Percentiles rank a stretch among this genome's conserved stretches.
These are phyloP conservation scores for Radiomyces spectabilis DNA, from an alignment of 192 early-diverging fungal species.

Conservation along the genomic window DNA sequence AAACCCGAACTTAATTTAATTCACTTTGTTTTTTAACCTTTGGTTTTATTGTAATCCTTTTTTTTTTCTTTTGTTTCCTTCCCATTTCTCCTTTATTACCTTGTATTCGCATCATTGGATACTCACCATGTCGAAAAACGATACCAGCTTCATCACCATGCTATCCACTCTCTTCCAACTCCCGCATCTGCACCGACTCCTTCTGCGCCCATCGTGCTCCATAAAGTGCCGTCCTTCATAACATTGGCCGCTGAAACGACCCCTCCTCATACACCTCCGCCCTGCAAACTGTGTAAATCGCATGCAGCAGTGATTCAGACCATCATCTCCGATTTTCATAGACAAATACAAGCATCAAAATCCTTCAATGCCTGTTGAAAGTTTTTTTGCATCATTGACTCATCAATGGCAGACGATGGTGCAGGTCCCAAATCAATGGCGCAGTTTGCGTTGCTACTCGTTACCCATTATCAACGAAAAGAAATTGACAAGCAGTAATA, in stretches of 20 bases:
- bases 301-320: background rate
- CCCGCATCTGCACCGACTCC: background rate
- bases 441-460: constrained; percentile 1
- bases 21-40: no score
- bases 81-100: background rate
- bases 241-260: no score
- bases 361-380: constrained; percentile 71
- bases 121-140: no score
- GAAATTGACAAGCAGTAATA: no score
- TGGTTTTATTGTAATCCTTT: no score
- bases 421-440: background rate
- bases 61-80: background rate
- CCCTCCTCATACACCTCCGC: no score
- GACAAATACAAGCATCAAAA: constrained; percentile 76
- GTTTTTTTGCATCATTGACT: constrained; percentile 49
- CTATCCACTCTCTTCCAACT: background rate
- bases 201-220: background rate
- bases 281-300: background rate
- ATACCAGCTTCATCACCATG: no score
- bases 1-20: no score
- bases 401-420: constrained; percentile 19
- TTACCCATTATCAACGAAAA: constrained; percentile 44
- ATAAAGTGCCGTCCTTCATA: background rate
- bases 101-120: background rate
- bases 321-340: constrained; percentile 48